Conservation (phyloP, 2,329 filamentous ascomycete species). For the Cordyceps fumosorosea region DNA sequence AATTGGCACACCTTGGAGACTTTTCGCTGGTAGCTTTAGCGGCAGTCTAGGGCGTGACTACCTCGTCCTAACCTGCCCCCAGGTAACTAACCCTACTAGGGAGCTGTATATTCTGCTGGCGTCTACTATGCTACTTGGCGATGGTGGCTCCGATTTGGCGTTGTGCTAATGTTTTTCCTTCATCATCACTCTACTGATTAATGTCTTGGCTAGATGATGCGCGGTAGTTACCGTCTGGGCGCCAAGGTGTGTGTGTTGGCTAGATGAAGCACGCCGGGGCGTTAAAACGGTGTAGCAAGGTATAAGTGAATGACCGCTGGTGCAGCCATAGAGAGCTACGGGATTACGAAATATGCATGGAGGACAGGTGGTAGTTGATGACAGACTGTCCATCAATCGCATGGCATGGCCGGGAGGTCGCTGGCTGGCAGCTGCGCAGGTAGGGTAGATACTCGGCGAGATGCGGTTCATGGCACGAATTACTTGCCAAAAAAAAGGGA, state of each 20-base stretch:
- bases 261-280: neutral
- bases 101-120: no score
- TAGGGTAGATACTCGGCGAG: neutral
- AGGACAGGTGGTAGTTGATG: neutral
- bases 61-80: no score
- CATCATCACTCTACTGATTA: neutral
- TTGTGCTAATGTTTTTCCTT: neutral
- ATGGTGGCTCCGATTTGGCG: neutral
- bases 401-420: neutral
- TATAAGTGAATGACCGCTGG: neutral
- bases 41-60: no score
- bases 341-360: neutral
- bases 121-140: neutral
- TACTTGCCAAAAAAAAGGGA: no score
- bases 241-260: neutral
- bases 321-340: neutral
- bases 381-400: neutral
- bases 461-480: no score
- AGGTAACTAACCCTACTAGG: no score
- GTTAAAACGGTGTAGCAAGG: no score
- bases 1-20: no score
- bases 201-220: neutral
- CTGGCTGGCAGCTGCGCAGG: neutral
- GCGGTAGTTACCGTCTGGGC: neutral
- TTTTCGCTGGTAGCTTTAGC: no score